Conservation (phyloP, 768 basidiomycete genomes). For the Lactarius sp. region DNA sequence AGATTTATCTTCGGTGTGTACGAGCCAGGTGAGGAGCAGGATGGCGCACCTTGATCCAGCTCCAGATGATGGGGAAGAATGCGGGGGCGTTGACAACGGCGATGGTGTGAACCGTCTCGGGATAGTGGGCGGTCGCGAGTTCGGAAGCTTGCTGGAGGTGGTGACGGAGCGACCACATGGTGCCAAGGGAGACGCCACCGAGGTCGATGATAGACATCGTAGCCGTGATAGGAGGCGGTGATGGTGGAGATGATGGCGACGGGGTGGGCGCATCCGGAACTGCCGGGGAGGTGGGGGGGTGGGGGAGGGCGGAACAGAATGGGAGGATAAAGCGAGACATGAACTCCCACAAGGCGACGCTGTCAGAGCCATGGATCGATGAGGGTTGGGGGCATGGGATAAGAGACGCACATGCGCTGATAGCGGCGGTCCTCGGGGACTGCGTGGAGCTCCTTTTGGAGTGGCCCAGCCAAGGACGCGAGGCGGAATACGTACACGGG, state of each 20-base stretch:
- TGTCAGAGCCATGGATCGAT: slow-evolving; percentile 28
- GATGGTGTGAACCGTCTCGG: slow-evolving; percentile 66
- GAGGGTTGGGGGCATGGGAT: neutral
- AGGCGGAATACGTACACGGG: slow-evolving; percentile 77
- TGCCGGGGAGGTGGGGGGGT: slow-evolving; percentile 31
- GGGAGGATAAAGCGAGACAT: slow-evolving; percentile 63
- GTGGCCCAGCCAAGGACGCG: slow-evolving; percentile 47
- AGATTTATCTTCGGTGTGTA: no score
- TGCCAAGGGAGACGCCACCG: slow-evolving; percentile 50
- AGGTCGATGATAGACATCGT: slow-evolving; percentile 71
- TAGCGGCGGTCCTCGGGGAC: slow-evolving; percentile 52
- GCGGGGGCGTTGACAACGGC: slow-evolving; percentile 74
- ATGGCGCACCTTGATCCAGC: slow-evolving; percentile 65
- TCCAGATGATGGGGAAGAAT: slow-evolving; percentile 82
- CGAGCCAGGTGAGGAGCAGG: neutral
- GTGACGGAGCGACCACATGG: slow-evolving; percentile 64
- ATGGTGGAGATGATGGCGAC: neutral
- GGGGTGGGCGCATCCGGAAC: neutral
- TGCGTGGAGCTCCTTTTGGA: slow-evolving; percentile 57
- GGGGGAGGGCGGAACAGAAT: slow-evolving; percentile 55
- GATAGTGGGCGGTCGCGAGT: slow-evolving; percentile 76
- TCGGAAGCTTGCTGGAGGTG: slow-evolving; percentile 73
- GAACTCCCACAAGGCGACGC: slow-evolving; percentile 59
- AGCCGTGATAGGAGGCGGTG: slow-evolving; percentile 51
- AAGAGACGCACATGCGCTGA: slow-evolving; percentile 57